These are phyloP conservation scores for Colletotrichum sp. DNA, from an alignment of 2,329 filamentous ascomycete species.

Conservation along the genomic window DNA sequence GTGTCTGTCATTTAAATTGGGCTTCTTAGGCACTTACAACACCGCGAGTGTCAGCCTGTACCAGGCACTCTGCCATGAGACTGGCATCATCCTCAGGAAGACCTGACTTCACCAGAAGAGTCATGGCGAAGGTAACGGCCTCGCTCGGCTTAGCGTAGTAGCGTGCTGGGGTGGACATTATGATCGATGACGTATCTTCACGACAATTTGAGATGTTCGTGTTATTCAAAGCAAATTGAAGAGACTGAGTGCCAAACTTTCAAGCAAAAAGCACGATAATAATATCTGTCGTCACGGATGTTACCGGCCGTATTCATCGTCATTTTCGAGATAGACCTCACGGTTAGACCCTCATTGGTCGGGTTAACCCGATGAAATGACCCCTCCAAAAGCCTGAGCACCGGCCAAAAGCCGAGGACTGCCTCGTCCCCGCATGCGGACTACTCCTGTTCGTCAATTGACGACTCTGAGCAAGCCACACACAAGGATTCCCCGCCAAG, in stretches of 20 bases:
- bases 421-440: background rate
- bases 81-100: slow-evolving; percentile 63
- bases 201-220: background rate
- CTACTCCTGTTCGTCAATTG: background rate
- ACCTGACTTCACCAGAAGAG: slow-evolving; percentile 63
- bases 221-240: background rate
- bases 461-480: background rate
- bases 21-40: slow-evolving; percentile 46
- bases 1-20: no score
- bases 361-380: background rate
- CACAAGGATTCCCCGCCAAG: background rate
- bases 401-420: background rate
- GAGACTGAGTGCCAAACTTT: background rate
- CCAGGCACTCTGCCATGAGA: slow-evolving; percentile 69
- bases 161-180: background rate
- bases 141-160: slow-evolving; percentile 41
- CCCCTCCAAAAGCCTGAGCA: background rate
- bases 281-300: background rate
- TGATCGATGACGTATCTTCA: background rate
- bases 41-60: slow-evolving; percentile 77
- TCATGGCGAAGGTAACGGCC: slow-evolving; percentile 52
- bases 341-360: background rate
- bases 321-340: background rate
- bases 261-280: background rate
- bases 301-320: background rate